A percentile compares a stretch with the other conserved stretches of the same genome.
These are phyloP conservation scores for Macrocybe gigantea DNA, from an alignment of 768 basidiomycete genomes.

Conservation along the genomic window DNA sequence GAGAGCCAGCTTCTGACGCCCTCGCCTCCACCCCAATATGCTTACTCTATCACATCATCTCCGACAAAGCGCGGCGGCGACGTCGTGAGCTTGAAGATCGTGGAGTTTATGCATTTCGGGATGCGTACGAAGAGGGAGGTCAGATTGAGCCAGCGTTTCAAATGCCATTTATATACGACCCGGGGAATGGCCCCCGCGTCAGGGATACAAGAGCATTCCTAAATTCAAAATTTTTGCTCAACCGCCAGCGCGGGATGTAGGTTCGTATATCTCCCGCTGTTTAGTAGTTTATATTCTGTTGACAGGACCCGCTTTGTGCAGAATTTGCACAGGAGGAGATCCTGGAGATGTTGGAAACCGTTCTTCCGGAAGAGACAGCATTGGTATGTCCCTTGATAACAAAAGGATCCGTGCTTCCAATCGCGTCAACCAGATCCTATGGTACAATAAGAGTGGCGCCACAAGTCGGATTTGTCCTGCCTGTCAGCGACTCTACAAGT, in stretches of 20 bases:
- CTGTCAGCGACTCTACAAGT: constrained; percentile 64
- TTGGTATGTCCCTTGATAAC: constrained; percentile 38
- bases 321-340: constrained; percentile 77
- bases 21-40: constrained; percentile 2
- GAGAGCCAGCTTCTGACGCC: constrained; percentile 12
- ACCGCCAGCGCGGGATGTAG: constrained; percentile 48
- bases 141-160: constrained; percentile 14
- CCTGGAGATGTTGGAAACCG: constrained; percentile 61
- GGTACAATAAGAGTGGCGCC: constrained; percentile 81
- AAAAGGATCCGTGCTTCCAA: neutral
- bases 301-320: constrained; percentile 57
- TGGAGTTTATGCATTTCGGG: neutral
- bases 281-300: neutral
- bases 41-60: neutral
- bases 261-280: constrained; percentile 3
- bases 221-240: constrained; percentile 59
- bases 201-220: constrained; percentile 63
- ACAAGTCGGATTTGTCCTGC: constrained; percentile 72
- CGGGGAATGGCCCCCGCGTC: constrained; percentile 76
- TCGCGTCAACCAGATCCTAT: constrained; percentile 47
- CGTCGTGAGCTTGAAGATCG: too few relatives aligned
- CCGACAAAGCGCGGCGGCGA: neutral
- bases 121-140: neutral
- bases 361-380: constrained; percentile 68
- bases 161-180: constrained; percentile 66